These are phyloP conservation scores for Saccharomycopsis lassenensis DNA, from an alignment of 805 yeast genomes.

Conservation along the genomic window DNA sequence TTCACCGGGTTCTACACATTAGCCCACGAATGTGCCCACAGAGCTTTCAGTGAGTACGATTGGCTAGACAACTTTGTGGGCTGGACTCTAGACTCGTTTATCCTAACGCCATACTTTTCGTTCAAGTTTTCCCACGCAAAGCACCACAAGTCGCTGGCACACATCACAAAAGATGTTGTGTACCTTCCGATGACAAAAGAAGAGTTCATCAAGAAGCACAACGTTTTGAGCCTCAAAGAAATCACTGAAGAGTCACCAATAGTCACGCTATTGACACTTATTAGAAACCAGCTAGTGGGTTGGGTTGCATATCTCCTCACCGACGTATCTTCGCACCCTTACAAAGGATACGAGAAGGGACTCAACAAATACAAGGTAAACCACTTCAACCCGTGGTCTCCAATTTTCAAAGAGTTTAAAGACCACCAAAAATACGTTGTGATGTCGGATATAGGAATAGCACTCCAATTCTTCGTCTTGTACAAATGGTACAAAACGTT, in stretches of 20 bases:
- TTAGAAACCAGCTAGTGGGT: conserved; percentile 68
- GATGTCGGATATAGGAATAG: conserved; percentile 62
- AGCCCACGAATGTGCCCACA: conserved; percentile 90
- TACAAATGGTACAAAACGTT: conserved; percentile 50
- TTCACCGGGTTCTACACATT: conserved; percentile 33
- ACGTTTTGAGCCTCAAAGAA: conserved; percentile 36
- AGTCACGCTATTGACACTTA: conserved; percentile 41
- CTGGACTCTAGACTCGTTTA: conserved; percentile 70
- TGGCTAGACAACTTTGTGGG: conserved; percentile 71
- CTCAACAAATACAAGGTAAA: conserved; percentile 37
- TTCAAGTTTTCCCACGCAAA: conserved; percentile 79
- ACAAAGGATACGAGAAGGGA: conserved; percentile 28
- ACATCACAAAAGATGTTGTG: conserved; percentile 72
- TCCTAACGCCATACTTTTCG: conserved; percentile 76
- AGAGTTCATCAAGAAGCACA: conserved; percentile 34
- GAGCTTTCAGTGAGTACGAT: conserved; percentile 67
- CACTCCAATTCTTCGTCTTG: conserved; percentile 38
- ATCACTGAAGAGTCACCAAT: conserved; percentile 68
- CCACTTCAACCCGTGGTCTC: conserved; percentile 67
- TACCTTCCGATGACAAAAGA: conserved; percentile 66
- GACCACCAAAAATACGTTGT: conserved; percentile 63
- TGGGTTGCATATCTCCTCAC: conserved; percentile 57
- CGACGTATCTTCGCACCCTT: conserved; percentile 70
- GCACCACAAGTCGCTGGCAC: conserved; percentile 88
- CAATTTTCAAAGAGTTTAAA: conserved; percentile 63